Percentiles rank a stretch among this genome's conserved stretches.
Evolutionary conservation across 352 stramenopile species (phyloP).

Genomic region (Thalassiosira sp.): DNA sequence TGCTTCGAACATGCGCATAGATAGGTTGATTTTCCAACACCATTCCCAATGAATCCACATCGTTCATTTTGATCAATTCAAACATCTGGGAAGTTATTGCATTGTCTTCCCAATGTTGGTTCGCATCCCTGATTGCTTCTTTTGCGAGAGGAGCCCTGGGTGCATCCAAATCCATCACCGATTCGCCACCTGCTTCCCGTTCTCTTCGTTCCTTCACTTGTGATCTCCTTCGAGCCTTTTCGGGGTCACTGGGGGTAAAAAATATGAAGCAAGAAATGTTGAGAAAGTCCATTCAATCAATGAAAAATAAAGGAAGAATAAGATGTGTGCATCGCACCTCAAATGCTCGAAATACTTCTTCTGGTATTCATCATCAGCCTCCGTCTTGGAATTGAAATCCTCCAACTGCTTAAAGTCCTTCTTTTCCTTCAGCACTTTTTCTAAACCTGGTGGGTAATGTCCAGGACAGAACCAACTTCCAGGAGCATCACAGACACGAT

Average conservation of each 20-base stretch:
- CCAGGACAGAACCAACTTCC: slow-evolving; percentile 81
- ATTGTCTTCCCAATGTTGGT: slow-evolving; percentile 61
- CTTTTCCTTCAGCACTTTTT: slow-evolving; percentile 73
- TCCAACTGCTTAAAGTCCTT: slow-evolving; percentile 83
- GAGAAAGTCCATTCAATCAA: neutral
- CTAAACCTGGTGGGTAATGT: slow-evolving; percentile 78
- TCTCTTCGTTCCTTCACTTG: slow-evolving; percentile 33
- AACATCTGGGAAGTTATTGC: slow-evolving; percentile 56
- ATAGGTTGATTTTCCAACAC: slow-evolving; percentile 41
- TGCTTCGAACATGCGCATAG: slow-evolving; percentile 65
- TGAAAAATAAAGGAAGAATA: neutral
- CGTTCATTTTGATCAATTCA: slow-evolving; percentile 44
- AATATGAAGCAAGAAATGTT: neutral
- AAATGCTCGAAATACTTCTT: slow-evolving; percentile 76
- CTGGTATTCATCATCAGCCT: slow-evolving; percentile 75
- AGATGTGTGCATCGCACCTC: slow-evolving; percentile 17
- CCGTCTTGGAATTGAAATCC: slow-evolving; percentile 77
- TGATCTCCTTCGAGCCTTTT: slow-evolving; percentile 54
- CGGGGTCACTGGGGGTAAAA: slow-evolving; percentile 31
- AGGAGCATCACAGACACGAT: slow-evolving; percentile 76
- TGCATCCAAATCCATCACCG: slow-evolving; percentile 9
- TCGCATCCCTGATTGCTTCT: slow-evolving; percentile 56
- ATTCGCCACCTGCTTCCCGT: neutral
- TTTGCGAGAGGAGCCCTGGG: slow-evolving; percentile 20
- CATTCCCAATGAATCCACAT: slow-evolving; percentile 40